phyloP scores from a whole-genome alignment of 768 basidiomycete species.

The Hericium coralloides region DNA sequence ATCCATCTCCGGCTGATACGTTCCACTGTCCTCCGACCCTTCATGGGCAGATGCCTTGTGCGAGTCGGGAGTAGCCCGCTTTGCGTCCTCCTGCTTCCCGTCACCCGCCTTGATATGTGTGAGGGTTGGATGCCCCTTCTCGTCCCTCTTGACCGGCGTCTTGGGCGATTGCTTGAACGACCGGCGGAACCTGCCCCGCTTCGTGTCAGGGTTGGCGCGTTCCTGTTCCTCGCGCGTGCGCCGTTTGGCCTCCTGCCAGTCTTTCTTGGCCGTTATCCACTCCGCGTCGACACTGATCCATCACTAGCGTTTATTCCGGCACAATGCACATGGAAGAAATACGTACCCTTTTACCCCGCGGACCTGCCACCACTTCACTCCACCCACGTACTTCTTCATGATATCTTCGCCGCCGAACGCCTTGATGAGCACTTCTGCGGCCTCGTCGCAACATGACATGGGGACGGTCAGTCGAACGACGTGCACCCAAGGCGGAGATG shows the following conservation, averaged over 20 bases:
- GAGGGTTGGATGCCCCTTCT: constrained; percentile 5
- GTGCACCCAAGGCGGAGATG: constrained; percentile 78
- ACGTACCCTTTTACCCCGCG: constrained; percentile 71
- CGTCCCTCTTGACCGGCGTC: constrained; percentile 4
- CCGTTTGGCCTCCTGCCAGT: constrained; percentile 64
- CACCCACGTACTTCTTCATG: constrained; percentile 67
- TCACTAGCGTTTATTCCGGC: not conserved
- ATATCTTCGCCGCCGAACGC: constrained; percentile 81
- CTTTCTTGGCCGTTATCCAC: constrained; percentile 82
- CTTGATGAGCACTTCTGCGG: constrained; percentile 62
- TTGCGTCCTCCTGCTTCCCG: constrained; percentile 6
- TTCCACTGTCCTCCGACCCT: constrained; percentile 18
- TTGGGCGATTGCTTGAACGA: not conserved
- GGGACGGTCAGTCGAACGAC: constrained; percentile 67
- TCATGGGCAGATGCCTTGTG: constrained; percentile 3
- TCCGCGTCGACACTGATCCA: constrained; percentile 64
- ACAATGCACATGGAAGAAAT: constrained; percentile 9
- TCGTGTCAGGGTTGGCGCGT: not conserved
- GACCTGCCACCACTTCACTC: constrained; percentile 97
- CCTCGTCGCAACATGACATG: constrained; percentile 63
- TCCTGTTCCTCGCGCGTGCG: constrained; percentile 25
- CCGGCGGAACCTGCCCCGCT: not conserved
- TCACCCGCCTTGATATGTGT: too few species aligned
- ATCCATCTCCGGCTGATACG: constrained; percentile 69
- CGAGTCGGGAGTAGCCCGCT: too few species aligned